Conservation (phyloP, 179 eudicot species). For the Silene coronaria region DNA sequence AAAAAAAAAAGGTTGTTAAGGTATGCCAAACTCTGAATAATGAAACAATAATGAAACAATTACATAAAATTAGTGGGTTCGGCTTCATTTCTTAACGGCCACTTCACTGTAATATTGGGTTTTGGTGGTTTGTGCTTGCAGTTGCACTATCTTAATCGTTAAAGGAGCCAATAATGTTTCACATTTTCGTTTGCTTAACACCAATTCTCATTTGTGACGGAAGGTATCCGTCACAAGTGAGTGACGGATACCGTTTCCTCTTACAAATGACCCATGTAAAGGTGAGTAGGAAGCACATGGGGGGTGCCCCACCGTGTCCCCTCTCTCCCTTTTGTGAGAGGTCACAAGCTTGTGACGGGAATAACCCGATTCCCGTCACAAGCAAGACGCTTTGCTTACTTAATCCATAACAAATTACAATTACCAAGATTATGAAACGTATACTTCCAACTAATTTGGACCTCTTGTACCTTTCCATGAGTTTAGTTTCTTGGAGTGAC, state of each 20-base stretch:
- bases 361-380: no score
- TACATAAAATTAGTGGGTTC: conserved; percentile 21
- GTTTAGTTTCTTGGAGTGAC: no score
- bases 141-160: conserved; percentile 28
- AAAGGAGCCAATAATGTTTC: neutral
- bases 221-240: no score
- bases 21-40: conserved; percentile 11
- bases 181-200: neutral
- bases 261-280: no score
- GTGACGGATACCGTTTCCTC: no score
- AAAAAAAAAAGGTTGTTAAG: neutral
- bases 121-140: conserved; percentile 22
- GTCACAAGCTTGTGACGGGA: no score
- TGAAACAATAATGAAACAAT: neutral
- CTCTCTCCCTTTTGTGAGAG: no score
- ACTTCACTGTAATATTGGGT: conserved; percentile 54
- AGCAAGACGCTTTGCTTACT: no score
- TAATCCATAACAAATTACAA: neutral
- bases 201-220: no score
- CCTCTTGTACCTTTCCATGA: no score
- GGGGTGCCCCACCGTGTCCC: no score
- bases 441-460: conserved; percentile 8
- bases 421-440: neutral
- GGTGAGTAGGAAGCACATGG: no score
- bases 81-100: conserved; percentile 69